Evolutionary conservation across 768 basidiomycete species (phyloP), one percentile per base, ranked within the genome.

Genomic region (Pulveroboletus sp.): DNA sequence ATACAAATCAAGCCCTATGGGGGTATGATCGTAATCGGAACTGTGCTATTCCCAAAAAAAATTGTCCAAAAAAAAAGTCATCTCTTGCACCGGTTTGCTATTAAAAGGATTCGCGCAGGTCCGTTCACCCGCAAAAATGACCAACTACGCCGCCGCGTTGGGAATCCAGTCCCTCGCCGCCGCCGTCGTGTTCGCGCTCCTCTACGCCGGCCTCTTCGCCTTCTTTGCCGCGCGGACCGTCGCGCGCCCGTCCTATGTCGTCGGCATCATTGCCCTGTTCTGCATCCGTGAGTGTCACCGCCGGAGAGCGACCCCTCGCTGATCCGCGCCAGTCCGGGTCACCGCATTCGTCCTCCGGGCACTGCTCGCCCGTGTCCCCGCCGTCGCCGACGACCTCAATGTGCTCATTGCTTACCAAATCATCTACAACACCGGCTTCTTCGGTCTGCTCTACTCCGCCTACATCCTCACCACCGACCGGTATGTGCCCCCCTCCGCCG

Each of bases 391-490:
- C 20, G 58, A 64, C 19, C 0, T 59, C 27, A 25, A 59, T 40
- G 10, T 64, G 10, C 23, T 67, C 20, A 43, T 69, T 24, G 62
- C 70, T 14, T 62, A 64, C 17, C 48, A 59, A 46, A 58, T 70
- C 47, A 34, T 72, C 16, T 70, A 70, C 56, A 68, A 64, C 52
- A 58, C 55, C 1, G 68, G 68, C 24, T 69, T 71, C 63, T 71
- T 68, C 27, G 54, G 62, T 40, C 11, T 63, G 1, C 45, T 63
- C 38, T 63, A 61, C 53, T 70, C 65, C 1, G 59, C 62, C 3
- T 68, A 66, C 21, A 56, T 51, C 38, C 64, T 71, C 31, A 55
- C 63, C 45, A 42, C 55, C 2, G 61, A 61, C 17, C 60, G 66
- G 69, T 71, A 38, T n/a, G 68, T 53, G 13, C 25, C 12, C 23